These are phyloP conservation scores for Castanopsis chinensis DNA, from an alignment of 306 rosid species.

Conservation along the genomic window DNA sequence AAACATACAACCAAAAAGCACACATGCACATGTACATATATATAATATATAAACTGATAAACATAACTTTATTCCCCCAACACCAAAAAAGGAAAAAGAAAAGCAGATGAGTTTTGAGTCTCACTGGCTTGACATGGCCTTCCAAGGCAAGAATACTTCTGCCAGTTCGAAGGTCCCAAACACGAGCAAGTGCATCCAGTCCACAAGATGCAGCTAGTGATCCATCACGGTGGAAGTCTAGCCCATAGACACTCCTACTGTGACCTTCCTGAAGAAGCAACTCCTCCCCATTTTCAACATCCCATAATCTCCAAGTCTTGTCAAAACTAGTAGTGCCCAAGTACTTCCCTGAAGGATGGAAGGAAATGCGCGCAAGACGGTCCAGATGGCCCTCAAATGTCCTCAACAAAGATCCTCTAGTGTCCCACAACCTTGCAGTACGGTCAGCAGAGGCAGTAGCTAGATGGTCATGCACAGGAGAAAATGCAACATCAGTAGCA, in stretches of 20 bases:
- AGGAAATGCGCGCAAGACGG: conserved; percentile 89
- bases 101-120: conserved; percentile 15
- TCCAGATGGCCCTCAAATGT: conserved; percentile 92
- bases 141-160: conserved; percentile 89
- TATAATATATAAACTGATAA: not conserved
- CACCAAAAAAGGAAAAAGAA: not conserved
- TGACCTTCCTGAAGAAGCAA: conserved; percentile 98
- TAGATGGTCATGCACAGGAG: conserved; percentile 65
- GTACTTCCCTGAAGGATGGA: conserved; percentile 96
- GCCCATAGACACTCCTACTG: conserved; percentile 79
- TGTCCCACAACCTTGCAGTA: conserved; percentile 84
- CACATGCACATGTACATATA: not conserved
- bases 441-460: conserved; percentile 97
- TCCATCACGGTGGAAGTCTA: conserved; percentile 86
- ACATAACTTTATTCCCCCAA: no score
- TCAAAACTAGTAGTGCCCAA: conserved; percentile 94
- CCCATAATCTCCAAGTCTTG: conserved; percentile 99
- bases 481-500: conserved; percentile 77
- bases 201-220: conserved; percentile 93
- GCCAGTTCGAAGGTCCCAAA: conserved; percentile 97
- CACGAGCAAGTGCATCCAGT: conserved; percentile 81
- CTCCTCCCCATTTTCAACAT: conserved; percentile 78
- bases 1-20: not conserved
- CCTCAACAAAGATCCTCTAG: conserved; percentile 65
- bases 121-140: conserved; percentile 94